These are phyloP conservation scores for Wallacemonas collosoma DNA, from an alignment of 208 protist species.

Conservation along the genomic window DNA sequence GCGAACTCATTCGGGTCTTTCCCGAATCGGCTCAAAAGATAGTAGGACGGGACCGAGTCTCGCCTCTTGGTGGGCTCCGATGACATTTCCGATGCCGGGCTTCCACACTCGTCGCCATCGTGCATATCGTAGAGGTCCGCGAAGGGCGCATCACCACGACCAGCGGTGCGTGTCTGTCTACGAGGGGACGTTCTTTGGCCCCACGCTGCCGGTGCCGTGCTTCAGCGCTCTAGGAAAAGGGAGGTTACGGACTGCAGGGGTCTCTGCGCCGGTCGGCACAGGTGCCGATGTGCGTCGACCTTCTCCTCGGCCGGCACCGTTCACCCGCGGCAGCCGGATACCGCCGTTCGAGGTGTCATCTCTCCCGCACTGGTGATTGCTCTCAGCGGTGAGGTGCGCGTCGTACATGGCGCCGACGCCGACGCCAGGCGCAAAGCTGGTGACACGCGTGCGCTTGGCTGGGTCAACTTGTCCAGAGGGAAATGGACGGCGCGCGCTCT, in stretches of 20 bases:
- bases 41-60: background rate
- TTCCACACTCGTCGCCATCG: background rate
- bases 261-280: too few relatives aligned
- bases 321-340: too few relatives aligned
- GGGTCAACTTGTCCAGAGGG: background rate
- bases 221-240: too few relatives aligned
- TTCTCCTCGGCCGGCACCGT: too few relatives aligned
- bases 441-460: background rate
- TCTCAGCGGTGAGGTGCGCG: background rate
- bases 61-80: too few relatives aligned
- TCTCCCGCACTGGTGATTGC: too few relatives aligned
- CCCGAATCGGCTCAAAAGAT: background rate
- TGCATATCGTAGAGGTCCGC: background rate
- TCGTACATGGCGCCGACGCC: background rate
- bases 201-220: too few relatives aligned
- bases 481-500: background rate
- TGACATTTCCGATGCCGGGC: too few relatives aligned
- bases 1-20: background rate
- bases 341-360: too few relatives aligned
- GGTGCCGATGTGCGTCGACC: too few relatives aligned
- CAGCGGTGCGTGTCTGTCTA: background rate
- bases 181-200: too few relatives aligned
- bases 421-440: background rate
- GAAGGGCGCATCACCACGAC: background rate
- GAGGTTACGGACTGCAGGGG: too few relatives aligned